Evolutionary conservation across 2,329 filamentous ascomycete species (phyloP).

Genomic region (Ophiostoma piceae): DNA sequence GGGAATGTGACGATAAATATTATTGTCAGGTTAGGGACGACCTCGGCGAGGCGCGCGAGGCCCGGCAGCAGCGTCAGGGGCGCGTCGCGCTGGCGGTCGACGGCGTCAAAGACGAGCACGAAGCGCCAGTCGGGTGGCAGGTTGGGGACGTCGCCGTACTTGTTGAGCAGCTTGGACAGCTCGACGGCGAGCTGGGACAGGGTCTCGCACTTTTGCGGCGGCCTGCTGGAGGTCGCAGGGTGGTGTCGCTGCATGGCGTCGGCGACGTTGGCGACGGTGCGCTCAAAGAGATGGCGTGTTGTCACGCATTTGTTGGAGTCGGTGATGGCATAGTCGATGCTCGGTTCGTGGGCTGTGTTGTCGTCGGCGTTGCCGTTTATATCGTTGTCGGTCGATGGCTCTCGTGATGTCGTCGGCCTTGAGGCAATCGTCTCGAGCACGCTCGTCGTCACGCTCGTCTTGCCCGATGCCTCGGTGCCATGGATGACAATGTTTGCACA

Average conservation of each 20-base stretch:
- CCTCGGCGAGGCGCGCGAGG: slow-evolving; percentile 73
- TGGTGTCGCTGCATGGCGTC: slow-evolving; percentile 38
- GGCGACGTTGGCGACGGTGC: slow-evolving; percentile 56
- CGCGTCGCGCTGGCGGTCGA: slow-evolving; percentile 78
- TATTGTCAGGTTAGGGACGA: slow-evolving; percentile 70
- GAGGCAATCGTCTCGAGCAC: slow-evolving; percentile 49
- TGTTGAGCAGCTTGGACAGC: slow-evolving; percentile 58
- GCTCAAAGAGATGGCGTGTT: slow-evolving; percentile 69
- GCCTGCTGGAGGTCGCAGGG: slow-evolving; percentile 44
- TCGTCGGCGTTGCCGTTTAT: slow-evolving; percentile 51
- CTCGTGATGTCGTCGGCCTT: neutral
- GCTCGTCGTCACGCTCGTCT: slow-evolving; percentile 63
- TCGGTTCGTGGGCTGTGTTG: slow-evolving; percentile 31
- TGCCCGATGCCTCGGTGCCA: slow-evolving; percentile 82
- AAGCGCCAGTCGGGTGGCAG: slow-evolving; percentile 52
- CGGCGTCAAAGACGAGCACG: slow-evolving; percentile 78
- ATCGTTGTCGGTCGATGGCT: slow-evolving; percentile 31
- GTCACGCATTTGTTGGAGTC: slow-evolving; percentile 73
- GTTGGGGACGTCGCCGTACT: slow-evolving; percentile 35
- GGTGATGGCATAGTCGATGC: slow-evolving; percentile 54
- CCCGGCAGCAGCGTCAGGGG: slow-evolving; percentile 73
- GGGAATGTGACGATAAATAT: slow-evolving; percentile 73
- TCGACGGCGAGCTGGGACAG: slow-evolving; percentile 70
- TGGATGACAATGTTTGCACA: slow-evolving; percentile 73
- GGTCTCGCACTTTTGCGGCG: slow-evolving; percentile 58